Evolutionary conservation across 2,329 filamentous ascomycete genomes (phyloP).

Genomic region (Clarireedia hainanense): DNA sequence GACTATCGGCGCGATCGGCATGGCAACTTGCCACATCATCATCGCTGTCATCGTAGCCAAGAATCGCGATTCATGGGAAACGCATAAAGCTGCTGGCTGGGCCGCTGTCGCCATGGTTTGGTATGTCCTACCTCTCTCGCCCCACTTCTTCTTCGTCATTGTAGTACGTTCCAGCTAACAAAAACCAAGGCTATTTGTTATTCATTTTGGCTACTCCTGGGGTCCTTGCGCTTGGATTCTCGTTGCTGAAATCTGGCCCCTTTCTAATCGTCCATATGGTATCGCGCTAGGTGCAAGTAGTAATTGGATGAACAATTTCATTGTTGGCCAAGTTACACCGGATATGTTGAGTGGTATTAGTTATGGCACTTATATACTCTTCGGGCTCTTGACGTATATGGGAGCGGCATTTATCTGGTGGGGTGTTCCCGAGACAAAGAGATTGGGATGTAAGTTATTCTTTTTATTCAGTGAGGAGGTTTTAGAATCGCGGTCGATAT

Average conservation of each 20-base stretch:
- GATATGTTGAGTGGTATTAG: constrained; percentile 56
- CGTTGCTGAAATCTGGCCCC: constrained; percentile 66
- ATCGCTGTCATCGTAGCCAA: constrained; percentile 44
- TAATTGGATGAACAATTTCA: constrained; percentile 56
- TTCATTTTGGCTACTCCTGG: constrained; percentile 71
- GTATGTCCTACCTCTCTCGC: not conserved
- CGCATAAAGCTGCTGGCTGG: constrained; percentile 59
- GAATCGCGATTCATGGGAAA: constrained; percentile 49
- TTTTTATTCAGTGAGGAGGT: not conserved
- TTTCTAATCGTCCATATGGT: constrained; percentile 62
- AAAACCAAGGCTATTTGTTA: constrained; percentile 51
- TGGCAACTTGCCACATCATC: constrained; percentile 41
- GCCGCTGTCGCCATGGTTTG: constrained; percentile 59
- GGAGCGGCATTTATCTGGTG: constrained; percentile 49
- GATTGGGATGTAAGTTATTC: constrained; percentile 29
- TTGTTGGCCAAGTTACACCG: constrained; percentile 63
- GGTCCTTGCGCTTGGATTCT: constrained; percentile 69
- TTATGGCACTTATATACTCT: constrained; percentile 67
- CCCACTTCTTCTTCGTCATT: not conserved
- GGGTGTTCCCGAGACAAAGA: constrained; percentile 46
- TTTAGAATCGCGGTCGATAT: not conserved
- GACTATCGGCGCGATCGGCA: constrained; percentile 58
- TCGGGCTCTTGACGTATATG: constrained; percentile 55
- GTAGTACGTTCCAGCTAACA: not conserved
- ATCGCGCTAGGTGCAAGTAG: constrained; percentile 59